Base-by-base conservation (phyloP, 129 eudicot species). In the Mikania micrantha region DNA sequence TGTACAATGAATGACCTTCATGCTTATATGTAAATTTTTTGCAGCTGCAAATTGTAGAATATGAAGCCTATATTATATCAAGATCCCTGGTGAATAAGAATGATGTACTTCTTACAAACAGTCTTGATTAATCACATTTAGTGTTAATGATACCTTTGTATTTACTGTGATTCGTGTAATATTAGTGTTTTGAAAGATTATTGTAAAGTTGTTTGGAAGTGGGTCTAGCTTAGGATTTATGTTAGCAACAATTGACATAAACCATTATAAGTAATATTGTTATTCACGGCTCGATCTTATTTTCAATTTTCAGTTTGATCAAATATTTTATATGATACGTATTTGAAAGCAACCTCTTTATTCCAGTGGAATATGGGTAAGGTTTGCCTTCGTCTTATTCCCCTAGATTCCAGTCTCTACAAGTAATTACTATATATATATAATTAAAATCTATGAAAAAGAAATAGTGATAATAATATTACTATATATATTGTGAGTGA, bases 1-100 rank as follows among this genome's bases (percentile, higher is more conserved):
- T 11, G 25, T 70, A 25, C 62, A 62, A n/a, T 64, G 20, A 38
- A 0, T 24, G 60, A 27, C 66, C 53, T 61, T 60, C 31, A 54
- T 11, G 13, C 50, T 40, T 78, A 20, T 54, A 48, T 28, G 28
- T 48, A 24, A 41, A 22, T 9, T 56, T 13, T 57, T 66, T 76
- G 71, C 87, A 89, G 96, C 87, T 81, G 91, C 96, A 35, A 89
- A 89, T 79, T 89, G 96, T 76, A 81, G 96, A 81, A 89, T 89
- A 81, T 89, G 81, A 87, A 64, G 44, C 53, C 65, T 1, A 20
- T n/a, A 16, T 59, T 32, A 31, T 32, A 38, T 50, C 36, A 29
- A 62, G 7, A 36, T 35, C 52, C 45, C 47, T 56, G 9, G 42
- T 66, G 60, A 48, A 56, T 67, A 59, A 35, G 52, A 15, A 31